Conservation (phyloP, 2,329 filamentous ascomycete species). For the Aureobasidium sp. region DNA sequence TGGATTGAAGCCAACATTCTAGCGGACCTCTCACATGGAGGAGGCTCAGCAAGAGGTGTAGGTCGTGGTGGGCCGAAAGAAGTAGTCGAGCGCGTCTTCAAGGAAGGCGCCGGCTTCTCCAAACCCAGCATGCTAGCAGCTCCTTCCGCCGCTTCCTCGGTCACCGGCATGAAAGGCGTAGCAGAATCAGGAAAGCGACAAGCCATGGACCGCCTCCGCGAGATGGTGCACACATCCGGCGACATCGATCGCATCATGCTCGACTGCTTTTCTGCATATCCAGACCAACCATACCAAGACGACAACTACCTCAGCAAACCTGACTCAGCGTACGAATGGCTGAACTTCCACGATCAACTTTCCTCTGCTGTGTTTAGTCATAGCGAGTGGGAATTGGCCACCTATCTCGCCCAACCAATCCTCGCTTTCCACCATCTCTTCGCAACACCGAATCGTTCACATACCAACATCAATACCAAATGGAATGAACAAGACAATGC, state of each 20-base stretch:
- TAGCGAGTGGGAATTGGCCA: conserved; percentile 86
- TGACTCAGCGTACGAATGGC: conserved; percentile 81
- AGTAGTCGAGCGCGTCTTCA: conserved; percentile 69
- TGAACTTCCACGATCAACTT: conserved; percentile 83
- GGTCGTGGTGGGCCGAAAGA: conserved; percentile 66
- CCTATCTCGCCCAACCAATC: conserved; percentile 79
- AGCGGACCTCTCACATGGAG: conserved; percentile 59
- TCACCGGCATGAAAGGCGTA: conserved; percentile 48
- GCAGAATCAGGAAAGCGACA: conserved; percentile 64
- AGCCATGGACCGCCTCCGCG: conserved; percentile 60
- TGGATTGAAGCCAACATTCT: conserved; percentile 70
- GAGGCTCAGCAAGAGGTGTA: conserved; percentile 61
- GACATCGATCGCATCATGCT: conserved; percentile 71
- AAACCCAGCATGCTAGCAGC: conserved; percentile 42
- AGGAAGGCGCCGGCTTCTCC: conserved; percentile 69
- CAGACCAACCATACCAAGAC: conserved; percentile 82
- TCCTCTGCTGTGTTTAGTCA: conserved; percentile 67
- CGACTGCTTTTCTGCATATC: conserved; percentile 81
- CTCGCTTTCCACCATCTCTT: conserved; percentile 91
- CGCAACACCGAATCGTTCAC: conserved; percentile 56
- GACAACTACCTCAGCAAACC: conserved; percentile 88
- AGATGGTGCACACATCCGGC: conserved; percentile 72
- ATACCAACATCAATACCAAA: conserved; percentile 19
- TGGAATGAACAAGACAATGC: conserved; percentile 38
- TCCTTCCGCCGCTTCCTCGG: conserved; percentile 15